These are phyloP conservation scores for Carex scoparia DNA, from an alignment of 176 grass and related monocot genomes.

Conservation along the genomic window DNA sequence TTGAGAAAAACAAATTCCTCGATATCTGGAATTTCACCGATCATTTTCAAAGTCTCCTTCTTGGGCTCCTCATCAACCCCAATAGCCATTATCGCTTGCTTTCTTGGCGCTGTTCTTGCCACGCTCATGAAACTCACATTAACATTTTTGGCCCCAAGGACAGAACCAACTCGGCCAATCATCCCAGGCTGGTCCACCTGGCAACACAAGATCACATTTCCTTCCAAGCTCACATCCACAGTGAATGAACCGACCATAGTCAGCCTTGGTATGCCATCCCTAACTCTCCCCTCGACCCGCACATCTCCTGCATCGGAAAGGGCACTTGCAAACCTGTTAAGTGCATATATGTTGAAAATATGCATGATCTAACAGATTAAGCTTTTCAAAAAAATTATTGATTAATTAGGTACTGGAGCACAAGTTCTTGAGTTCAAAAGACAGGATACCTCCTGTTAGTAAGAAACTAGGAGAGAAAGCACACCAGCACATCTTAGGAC, in stretches of 20 bases:
- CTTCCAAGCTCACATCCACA: constrained; percentile 75
- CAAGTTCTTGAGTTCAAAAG: background rate
- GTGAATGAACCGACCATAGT: constrained; percentile 61
- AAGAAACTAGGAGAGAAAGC: too few relatives aligned
- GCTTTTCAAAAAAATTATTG: background rate
- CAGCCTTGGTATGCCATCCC: constrained; percentile 54
- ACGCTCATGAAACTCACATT: constrained; percentile 97
- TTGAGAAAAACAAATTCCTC: constrained; percentile 92
- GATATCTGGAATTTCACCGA: constrained; percentile 46
- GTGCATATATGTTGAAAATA: background rate
- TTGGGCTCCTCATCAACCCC: constrained; percentile 68
- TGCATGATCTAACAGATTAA: background rate
- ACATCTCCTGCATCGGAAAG: constrained; percentile 57
- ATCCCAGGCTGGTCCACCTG: constrained; percentile 82
- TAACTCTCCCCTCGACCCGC: constrained; percentile 64
- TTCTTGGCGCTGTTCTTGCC: constrained; percentile 61
- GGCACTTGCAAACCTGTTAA: constrained; percentile 57
- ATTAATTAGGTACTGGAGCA: background rate
- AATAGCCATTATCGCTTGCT: constrained; percentile 80
- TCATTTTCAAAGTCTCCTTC: constrained; percentile 67
- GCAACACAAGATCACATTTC: constrained; percentile 68
- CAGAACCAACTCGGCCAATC: constrained; percentile 63
- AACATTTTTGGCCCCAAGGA: constrained; percentile 57
- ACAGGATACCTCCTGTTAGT: too few relatives aligned
- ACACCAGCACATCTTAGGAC: too few relatives aligned